A percentile compares a stretch with the other conserved stretches of the same genome.
Conservation (phyloP, 2,329 filamentous ascomycete species). For the Sclerotinia spermophila region DNA sequence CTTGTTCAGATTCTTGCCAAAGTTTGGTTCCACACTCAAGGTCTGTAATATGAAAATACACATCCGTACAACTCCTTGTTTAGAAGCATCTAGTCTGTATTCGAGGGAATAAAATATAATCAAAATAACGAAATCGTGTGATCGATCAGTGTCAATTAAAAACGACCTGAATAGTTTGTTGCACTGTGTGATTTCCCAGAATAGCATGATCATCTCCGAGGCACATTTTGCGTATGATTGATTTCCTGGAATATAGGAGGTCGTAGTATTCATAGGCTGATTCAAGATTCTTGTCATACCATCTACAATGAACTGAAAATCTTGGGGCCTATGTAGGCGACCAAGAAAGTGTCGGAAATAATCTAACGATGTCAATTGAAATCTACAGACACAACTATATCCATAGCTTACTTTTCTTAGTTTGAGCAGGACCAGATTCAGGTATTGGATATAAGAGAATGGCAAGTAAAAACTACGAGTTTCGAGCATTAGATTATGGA, state of each 20-base stretch:
- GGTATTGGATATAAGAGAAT: constrained; percentile 84
- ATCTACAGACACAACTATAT: not conserved
- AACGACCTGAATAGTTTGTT: constrained; percentile 97
- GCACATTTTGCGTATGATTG: constrained; percentile 79
- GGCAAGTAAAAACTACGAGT: constrained; percentile 71
- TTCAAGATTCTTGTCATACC: constrained; percentile 91
- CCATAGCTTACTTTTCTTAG: constrained; percentile 59
- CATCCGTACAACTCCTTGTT: constrained; percentile 92
- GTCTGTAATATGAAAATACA: constrained; percentile 97
- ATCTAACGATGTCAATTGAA: constrained; percentile 42
- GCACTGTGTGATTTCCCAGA: constrained; percentile 96
- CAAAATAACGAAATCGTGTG: constrained; percentile 87
- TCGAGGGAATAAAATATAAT: constrained; percentile 91
- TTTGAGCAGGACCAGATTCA: constrained; percentile 60
- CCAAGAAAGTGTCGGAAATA: constrained; percentile 82
- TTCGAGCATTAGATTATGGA: constrained; percentile 14
- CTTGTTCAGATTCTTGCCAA: constrained; percentile 86
- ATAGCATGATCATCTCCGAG: constrained; percentile 93
- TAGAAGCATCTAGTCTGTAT: constrained; percentile 78
- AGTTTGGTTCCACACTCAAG: constrained; percentile 85
- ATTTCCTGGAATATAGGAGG: constrained; percentile 81
- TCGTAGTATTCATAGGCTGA: constrained; percentile 84
- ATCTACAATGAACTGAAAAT: constrained; percentile 96
- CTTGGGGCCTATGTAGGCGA: constrained; percentile 84
- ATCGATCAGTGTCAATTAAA: constrained; percentile 91